Conservation (phyloP, 169 alveolate genomes). For the Plasmodium inui region DNA sequence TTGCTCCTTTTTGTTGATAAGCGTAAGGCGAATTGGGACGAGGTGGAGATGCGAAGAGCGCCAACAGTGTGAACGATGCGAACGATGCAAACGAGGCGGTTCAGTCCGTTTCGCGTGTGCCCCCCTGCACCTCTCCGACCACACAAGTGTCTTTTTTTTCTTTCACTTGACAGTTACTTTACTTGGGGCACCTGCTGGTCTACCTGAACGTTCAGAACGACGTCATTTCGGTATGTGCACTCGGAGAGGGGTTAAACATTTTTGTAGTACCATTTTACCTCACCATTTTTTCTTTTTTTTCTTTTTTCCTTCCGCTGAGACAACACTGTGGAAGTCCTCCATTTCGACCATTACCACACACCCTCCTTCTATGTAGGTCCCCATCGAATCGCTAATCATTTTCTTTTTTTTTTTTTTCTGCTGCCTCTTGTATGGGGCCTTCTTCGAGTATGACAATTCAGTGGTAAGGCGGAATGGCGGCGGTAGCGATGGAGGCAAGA, state of each 20-base stretch:
- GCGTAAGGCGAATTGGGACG: neutral
- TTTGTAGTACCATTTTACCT: neutral
- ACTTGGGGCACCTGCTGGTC: slow-evolving; percentile 34
- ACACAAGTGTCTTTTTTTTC: neutral
- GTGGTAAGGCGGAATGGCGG: slow-evolving; percentile 3
- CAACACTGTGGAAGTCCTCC: neutral
- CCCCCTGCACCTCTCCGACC: neutral
- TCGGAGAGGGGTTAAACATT: neutral
- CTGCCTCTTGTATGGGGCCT: slow-evolving; percentile 15
- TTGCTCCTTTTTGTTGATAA: slow-evolving; percentile 23
- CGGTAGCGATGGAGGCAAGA: too few relatives aligned
- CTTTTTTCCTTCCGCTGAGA: neutral
- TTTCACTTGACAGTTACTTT: slow-evolving; percentile 6
- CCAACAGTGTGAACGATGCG: too few relatives aligned
- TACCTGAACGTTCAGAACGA: slow-evolving; percentile 27
- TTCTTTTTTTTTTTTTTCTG: slow-evolving; percentile 5
- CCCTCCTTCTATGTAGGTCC: slow-evolving; percentile 16
- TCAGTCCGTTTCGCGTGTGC: neutral
- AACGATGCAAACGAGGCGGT: neutral
- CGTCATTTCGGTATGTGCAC: slow-evolving; percentile 4
- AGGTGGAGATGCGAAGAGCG: too few relatives aligned
- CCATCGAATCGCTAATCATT: slow-evolving; percentile 8
- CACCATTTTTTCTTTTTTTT: neutral
- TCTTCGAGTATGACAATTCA: slow-evolving; percentile 38
- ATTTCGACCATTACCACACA: neutral